phyloP scores from a whole-genome alignment of 2,329 filamentous ascomycete genomes.

The Pseudonectria foliicola region DNA sequence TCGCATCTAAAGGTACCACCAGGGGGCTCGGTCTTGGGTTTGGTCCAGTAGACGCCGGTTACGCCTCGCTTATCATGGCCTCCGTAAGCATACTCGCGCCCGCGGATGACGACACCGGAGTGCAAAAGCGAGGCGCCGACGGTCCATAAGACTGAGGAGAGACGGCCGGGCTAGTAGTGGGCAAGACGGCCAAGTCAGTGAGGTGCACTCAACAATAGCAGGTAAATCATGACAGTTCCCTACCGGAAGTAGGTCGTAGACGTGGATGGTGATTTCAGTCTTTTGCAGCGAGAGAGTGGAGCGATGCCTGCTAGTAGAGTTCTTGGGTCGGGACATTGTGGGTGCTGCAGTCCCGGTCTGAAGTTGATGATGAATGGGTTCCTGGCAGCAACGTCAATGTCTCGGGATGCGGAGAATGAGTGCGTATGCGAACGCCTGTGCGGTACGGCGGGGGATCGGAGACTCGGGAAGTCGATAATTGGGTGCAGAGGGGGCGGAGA shows the following conservation, averaged over 20 bases:
- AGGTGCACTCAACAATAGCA: background rate
- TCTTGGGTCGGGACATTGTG: constrained; percentile 23
- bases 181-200: constrained; percentile 8
- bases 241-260: constrained; percentile 71
- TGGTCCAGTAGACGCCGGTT: constrained; percentile 80
- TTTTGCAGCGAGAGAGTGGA: constrained; percentile 63
- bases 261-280: constrained; percentile 67
- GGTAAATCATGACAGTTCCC: constrained; percentile 12
- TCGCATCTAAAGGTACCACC: constrained; percentile 70
- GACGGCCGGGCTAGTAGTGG: constrained; percentile 54
- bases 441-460: constrained; percentile 13
- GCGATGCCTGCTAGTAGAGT: constrained; percentile 40
- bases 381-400: constrained; percentile 16
- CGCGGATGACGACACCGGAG: constrained; percentile 74
- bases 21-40: constrained; percentile 62
- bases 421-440: constrained; percentile 6
- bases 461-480: constrained; percentile 4
- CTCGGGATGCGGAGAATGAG: constrained; percentile 9
- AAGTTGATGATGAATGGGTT: constrained; percentile 15
- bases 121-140: constrained; percentile 72
- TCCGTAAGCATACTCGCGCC: constrained; percentile 77
- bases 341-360: constrained; percentile 1
- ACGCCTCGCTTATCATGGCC: constrained; percentile 64
- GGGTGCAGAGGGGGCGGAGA: no score
- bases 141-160: constrained; percentile 72